These are phyloP conservation scores for Cynanchum wilfordii DNA, from an alignment of 257 asterid species.

Conservation along the genomic window DNA sequence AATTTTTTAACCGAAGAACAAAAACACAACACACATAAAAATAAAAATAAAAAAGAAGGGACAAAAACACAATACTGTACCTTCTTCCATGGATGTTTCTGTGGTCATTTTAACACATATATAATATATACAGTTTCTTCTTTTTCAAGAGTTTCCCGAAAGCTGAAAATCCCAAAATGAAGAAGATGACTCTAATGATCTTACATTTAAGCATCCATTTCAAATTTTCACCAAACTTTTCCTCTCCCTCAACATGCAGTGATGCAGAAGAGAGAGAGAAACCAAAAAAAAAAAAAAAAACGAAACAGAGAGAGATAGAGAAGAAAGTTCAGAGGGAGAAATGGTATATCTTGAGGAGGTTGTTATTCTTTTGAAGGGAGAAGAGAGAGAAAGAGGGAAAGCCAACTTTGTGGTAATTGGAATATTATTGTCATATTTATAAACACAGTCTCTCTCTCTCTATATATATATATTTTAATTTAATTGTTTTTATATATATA, in stretches of 20 bases:
- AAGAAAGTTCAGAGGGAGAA: slow-evolving; percentile 3
- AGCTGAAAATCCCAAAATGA: slow-evolving; percentile 1
- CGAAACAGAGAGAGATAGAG: slow-evolving; percentile 1
- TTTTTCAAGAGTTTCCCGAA: not conserved
- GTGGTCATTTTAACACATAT: slow-evolving; percentile 10
- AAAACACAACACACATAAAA: not conserved
- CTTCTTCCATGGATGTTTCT: slow-evolving; percentile 35
- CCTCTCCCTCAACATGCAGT: slow-evolving; percentile 26
- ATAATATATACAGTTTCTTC: not conserved
- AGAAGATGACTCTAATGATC: slow-evolving; percentile 11
- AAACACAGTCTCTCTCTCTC: not conserved
- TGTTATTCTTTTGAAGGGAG: slow-evolving; percentile 38
- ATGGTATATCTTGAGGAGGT: slow-evolving; percentile 40
- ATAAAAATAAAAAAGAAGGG: too few relatives aligned
- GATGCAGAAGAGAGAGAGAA: slow-evolving; percentile 23
- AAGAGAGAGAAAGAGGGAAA: slow-evolving; percentile 22
- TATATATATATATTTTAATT: too few relatives aligned
- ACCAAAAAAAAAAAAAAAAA: slow-evolving; percentile 21
- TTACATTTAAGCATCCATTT: slow-evolving; percentile 20
- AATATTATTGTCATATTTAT: slow-evolving; percentile 24
- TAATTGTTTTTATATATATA: too few relatives aligned
- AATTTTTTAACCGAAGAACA: not conserved
- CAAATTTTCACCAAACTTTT: slow-evolving; percentile 11
- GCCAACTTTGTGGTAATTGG: slow-evolving; percentile 26
- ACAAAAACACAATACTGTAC: slow-evolving; percentile 19